phyloP scores from a whole-genome alignment of 2,329 filamentous ascomycete genomes.

The Aureobasidium sp. region DNA sequence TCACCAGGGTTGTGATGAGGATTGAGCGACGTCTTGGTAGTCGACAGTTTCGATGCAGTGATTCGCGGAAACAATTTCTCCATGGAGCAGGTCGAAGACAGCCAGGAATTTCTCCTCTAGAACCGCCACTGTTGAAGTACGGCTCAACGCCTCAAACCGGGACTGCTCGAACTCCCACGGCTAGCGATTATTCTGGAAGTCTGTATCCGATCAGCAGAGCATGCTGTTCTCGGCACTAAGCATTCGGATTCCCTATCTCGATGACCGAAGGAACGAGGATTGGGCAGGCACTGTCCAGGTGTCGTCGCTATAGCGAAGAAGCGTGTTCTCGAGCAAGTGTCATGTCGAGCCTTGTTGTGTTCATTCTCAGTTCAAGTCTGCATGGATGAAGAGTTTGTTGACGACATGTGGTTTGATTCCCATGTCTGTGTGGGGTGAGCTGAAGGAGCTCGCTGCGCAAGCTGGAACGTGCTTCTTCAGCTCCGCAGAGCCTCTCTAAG shows the following conservation, averaged over 20 bases:
- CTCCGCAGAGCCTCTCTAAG: neutral
- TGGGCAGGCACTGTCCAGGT: neutral
- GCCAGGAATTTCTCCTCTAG: neutral
- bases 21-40: neutral
- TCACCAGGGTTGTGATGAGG: neutral
- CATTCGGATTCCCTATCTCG: neutral
- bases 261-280: neutral
- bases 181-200: neutral
- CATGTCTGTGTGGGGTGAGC: neutral
- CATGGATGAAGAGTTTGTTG: neutral
- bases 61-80: neutral
- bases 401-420: neutral
- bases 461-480: neutral
- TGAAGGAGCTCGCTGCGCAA: neutral
- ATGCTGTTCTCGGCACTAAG: neutral
- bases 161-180: too few relatives aligned
- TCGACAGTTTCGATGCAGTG: neutral
- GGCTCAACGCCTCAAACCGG: neutral
- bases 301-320: neutral
- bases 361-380: neutral
- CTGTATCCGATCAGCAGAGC: neutral
- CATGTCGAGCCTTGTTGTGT: neutral
- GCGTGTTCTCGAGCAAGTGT: neutral
- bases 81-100: neutral
- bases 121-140: neutral